These are phyloP conservation scores for Camelina neglecta DNA, from an alignment of 345 rosid species.

Conservation along the genomic window DNA sequence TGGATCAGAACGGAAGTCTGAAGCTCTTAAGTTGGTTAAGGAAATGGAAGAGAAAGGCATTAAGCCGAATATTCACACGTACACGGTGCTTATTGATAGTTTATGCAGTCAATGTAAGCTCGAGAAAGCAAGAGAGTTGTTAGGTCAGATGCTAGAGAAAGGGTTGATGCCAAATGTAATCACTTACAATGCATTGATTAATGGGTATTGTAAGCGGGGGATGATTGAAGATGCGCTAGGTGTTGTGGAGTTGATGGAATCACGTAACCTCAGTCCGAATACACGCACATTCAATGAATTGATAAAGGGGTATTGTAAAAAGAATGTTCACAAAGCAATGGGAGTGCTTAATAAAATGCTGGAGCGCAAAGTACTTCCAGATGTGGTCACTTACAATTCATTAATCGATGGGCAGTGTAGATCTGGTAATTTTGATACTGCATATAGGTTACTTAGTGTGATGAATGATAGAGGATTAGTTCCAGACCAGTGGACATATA, in stretches of 20 bases:
- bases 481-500: constrained; percentile 79
- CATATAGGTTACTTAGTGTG: constrained; percentile 70
- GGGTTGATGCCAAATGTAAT: constrained; percentile 67
- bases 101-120: constrained; percentile 61
- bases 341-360: constrained; percentile 62
- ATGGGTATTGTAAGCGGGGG: constrained; percentile 81
- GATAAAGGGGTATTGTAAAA: constrained; percentile 69
- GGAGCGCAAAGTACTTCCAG: constrained; percentile 57
- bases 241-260: constrained; percentile 72
- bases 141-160: constrained; percentile 62
- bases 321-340: constrained; percentile 88
- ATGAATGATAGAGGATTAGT: constrained; percentile 60
- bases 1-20: constrained; percentile 55
- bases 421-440: constrained; percentile 72
- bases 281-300: constrained; percentile 85
- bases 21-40: constrained; percentile 59
- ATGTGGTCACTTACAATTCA: constrained; percentile 67
- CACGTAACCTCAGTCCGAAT: constrained; percentile 63
- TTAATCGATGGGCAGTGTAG: constrained; percentile 80
- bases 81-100: constrained; percentile 71
- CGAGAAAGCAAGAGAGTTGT: constrained; percentile 63
- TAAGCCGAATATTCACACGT: constrained; percentile 76
- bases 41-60: constrained; percentile 74
- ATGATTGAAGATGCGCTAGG: constrained; percentile 61
- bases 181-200: constrained; percentile 83